Base-by-base conservation (phyloP, 73 alveolate genomes). In the Paramecium biaurelia region DNA sequence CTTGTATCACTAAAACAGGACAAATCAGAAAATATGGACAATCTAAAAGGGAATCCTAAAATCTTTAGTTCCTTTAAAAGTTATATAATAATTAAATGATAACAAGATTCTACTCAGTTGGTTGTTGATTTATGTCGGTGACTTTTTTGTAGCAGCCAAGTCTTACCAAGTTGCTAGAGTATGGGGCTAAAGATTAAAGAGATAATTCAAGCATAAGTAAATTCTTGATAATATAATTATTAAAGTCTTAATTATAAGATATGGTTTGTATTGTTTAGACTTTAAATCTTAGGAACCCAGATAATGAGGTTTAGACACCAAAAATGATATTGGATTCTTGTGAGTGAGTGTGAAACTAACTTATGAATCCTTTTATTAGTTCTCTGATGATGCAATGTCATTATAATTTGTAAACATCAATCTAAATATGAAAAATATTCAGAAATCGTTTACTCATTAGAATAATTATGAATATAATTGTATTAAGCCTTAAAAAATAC, bases 141-240 rank as follows among this genome's bases (percentile, higher is more conserved):
- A 86, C 70, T 86, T 86, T 76, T 76, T 63, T 41, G 88, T 68
- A 28, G 85, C 93, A 10, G 88, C 72, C 2, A 63, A 86, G 70
- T 42, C 84, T 32, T 63, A 41, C 24, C 57, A 59, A 35, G 8
- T 86, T 6, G 85, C 79, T n/a, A 86, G 70, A 41, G 14, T 10
- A 38, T 86, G 93, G 93, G 67, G 93, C 70, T 59, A 63, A 37
- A 86, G 85, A 35, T 42, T 59, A 41, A 86, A 53, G 34, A 59
- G 32, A 86, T 89, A 86, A 67, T 86, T 76, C 18, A 76, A 68
- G 93, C 93, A 1, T 86, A 86, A 86, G 87, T 74, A 74, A 74
- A 35, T 18, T 14, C 5, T 11, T 9, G 28, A 67, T 32, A n/a
- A 30, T 30, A 74, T 74, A 6, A 70, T 1, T 32, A 0, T 30